phyloP scores from a whole-genome alignment of 495 filamentous ascomycete species.

The Neurospora sp. region DNA sequence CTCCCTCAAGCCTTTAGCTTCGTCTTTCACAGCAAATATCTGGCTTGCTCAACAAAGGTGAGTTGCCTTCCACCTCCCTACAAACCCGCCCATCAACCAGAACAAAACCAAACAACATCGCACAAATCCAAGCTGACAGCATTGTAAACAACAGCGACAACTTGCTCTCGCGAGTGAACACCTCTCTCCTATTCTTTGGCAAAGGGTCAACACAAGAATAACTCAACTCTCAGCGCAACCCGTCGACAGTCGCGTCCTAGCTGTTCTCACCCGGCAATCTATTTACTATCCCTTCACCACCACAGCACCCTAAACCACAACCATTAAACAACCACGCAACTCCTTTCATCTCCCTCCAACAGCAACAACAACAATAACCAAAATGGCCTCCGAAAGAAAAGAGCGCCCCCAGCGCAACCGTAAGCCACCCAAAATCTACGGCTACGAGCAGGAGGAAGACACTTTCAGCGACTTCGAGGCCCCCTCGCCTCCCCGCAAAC shows the following conservation, averaged over 20 bases:
- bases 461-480: background rate
- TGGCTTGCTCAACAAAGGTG: background rate
- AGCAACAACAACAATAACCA: slow-evolving; percentile 2
- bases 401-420: background rate
- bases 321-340: background rate
- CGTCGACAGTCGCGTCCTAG: background rate
- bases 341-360: background rate
- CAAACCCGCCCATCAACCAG: background rate
- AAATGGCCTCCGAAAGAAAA: background rate
- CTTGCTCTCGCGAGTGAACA: background rate
- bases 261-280: background rate
- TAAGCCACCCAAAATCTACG: background rate
- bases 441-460: slow-evolving; percentile 7
- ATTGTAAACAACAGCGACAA: background rate
- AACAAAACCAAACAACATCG: background rate
- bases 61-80: background rate
- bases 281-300: background rate
- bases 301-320: background rate
- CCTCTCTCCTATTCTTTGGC: background rate
- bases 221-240: background rate
- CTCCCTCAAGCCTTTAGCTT: background rate
- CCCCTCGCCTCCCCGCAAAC: background rate
- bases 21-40: background rate
- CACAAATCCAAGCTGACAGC: background rate
- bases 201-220: background rate